Conservation (phyloP, 306 rosid genomes). For the Cyclanthera cordifolia region DNA sequence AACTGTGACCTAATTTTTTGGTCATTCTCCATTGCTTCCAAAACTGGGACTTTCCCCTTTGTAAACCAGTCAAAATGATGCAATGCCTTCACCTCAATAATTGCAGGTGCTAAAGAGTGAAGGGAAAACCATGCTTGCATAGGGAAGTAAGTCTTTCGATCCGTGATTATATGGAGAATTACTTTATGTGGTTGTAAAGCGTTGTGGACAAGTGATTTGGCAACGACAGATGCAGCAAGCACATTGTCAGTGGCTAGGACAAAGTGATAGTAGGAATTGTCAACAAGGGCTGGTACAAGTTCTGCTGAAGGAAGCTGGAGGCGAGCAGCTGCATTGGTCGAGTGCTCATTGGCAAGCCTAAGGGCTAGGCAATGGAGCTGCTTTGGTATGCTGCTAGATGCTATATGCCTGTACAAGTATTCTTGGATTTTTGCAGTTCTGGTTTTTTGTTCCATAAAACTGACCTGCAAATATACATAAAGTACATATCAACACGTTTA, state of each 20-base stretch:
- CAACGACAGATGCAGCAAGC: constrained; percentile 84
- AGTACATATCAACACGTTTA: background rate
- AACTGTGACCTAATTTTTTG: constrained; percentile 71
- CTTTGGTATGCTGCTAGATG: constrained; percentile 97
- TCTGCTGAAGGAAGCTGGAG: constrained; percentile 92
- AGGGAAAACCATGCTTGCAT: constrained; percentile 99
- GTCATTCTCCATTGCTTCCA: constrained; percentile 98
- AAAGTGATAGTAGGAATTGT: constrained; percentile 69
- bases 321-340: constrained; percentile 88
- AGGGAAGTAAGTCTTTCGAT: constrained; percentile 75
- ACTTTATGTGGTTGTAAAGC: constrained; percentile 51
- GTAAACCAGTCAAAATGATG: constrained; percentile 95
- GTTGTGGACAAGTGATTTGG: constrained; percentile 67
- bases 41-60: constrained; percentile 89
- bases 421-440: constrained; percentile 95
- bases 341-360: constrained; percentile 76
- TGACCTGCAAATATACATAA: constrained; percentile 26
- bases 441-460: constrained; percentile 77
- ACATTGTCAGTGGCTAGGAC: constrained; percentile 93
- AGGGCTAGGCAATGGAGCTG: constrained; percentile 92
- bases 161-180: constrained; percentile 86
- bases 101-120: constrained; percentile 73
- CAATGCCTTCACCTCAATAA: constrained; percentile 93
- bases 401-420: constrained; percentile 84
- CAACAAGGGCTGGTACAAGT: constrained; percentile 81